Percentiles rank a stretch among this genome's conserved stretches.
Evolutionary conservation across 345 rosid species (phyloP).

Genomic region (Bretschneidera sinensis): DNA sequence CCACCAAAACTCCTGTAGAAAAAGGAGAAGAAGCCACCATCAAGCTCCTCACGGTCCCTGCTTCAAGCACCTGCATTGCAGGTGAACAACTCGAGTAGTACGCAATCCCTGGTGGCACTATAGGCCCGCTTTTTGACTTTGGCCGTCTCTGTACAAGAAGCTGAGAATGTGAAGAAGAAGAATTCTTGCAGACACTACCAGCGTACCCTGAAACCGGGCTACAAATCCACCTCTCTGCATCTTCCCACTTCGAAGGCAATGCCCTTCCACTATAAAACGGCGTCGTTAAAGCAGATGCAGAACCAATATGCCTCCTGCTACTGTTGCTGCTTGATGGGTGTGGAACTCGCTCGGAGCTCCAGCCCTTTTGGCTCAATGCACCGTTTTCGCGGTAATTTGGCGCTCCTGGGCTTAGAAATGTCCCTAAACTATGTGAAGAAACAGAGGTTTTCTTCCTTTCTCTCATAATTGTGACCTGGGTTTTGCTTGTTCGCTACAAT

Average conservation of each 20-base stretch:
- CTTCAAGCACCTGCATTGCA: slow-evolving; percentile 39
- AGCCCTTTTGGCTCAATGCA: slow-evolving; percentile 39
- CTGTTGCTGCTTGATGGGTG: slow-evolving; percentile 37
- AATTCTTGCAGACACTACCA: slow-evolving; percentile 29
- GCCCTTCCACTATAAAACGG: slow-evolving; percentile 82
- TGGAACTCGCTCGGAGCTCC: slow-evolving; percentile 85
- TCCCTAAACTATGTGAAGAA: slow-evolving; percentile 33
- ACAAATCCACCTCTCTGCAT: slow-evolving; percentile 93
- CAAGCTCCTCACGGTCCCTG: slow-evolving; percentile 37
- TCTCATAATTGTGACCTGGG: slow-evolving; percentile 4
- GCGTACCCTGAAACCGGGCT: slow-evolving; percentile 61
- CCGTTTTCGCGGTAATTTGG: slow-evolving; percentile 31
- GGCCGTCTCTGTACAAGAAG: slow-evolving; percentile 44
- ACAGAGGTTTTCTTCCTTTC: slow-evolving; percentile 36
- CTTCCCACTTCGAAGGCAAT: slow-evolving; percentile 94
- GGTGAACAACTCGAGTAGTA: slow-evolving; percentile 46
- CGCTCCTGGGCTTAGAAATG: slow-evolving; percentile 51
- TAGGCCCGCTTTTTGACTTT: slow-evolving; percentile 88
- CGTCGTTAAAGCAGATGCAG: slow-evolving; percentile 40
- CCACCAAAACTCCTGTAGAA: slow-evolving; percentile 67
- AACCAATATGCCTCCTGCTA: slow-evolving; percentile 48
- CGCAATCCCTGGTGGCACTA: slow-evolving; percentile 53
- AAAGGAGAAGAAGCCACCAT: slow-evolving; percentile 61
- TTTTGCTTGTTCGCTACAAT: not conserved
- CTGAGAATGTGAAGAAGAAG: slow-evolving; percentile 22